Evolutionary conservation across 257 asterid species (phyloP).

Genomic region (Ocimum tenuiflorum): DNA sequence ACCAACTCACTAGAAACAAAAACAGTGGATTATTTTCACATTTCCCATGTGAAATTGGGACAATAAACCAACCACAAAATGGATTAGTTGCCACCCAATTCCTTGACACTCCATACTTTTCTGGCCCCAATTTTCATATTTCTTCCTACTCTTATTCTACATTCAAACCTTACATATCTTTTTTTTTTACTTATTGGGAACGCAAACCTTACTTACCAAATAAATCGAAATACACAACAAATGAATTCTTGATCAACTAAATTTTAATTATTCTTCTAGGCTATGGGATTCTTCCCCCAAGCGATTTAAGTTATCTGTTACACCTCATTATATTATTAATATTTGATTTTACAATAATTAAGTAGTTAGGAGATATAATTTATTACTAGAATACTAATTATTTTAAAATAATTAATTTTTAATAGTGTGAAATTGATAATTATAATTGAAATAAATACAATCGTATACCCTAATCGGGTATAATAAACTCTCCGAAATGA

Average conservation of each 20-base stretch:
- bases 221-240: background rate
- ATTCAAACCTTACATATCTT: background rate
- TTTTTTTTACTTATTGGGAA: no score
- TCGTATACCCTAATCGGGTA: no score
- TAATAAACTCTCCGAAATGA: no score
- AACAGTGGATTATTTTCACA: background rate
- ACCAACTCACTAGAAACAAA: background rate
- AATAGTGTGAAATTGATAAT: no score
- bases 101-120: constrained; percentile 14
- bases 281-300: background rate
- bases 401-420: no score
- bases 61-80: constrained; percentile 9
- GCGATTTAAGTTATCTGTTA: background rate
- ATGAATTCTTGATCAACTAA: background rate
- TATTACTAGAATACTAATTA: no score
- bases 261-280: background rate
- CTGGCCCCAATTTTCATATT: constrained; percentile 1
- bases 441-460: no score
- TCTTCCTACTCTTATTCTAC: background rate
- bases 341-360: no score
- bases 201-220: no score
- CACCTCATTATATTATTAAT: no score
- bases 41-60: constrained; percentile 22
- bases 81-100: constrained; percentile 28
- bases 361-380: no score